phyloP scores from a whole-genome alignment of 192 early-diverging fungal genomes.

The Glomus cerebriforme region DNA sequence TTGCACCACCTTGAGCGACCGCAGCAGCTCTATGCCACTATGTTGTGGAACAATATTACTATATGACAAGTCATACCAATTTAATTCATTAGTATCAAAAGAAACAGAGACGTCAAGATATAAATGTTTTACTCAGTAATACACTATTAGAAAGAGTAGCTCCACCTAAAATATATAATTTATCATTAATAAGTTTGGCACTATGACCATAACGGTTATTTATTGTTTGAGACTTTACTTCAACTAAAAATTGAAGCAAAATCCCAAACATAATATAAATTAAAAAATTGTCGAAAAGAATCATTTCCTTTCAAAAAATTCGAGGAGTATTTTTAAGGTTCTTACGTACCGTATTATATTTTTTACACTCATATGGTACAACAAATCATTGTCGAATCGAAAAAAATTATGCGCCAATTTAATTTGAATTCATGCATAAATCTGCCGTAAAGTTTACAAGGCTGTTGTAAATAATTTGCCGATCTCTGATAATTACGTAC shows the following conservation, averaged over 20 bases:
- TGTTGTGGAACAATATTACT: background rate
- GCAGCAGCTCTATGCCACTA: background rate
- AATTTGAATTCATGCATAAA: no score
- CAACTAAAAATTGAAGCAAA: background rate
- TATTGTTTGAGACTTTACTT: background rate
- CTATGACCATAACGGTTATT: background rate
- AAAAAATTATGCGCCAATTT: no score
- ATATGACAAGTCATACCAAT: background rate
- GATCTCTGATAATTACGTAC: no score
- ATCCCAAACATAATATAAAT: background rate
- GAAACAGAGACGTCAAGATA: background rate
- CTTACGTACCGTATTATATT: no score
- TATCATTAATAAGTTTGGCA: background rate
- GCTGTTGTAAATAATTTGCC: no score
- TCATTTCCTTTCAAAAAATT: no score
- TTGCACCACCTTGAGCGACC: background rate
- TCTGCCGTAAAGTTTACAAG: no score
- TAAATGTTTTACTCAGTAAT: background rate
- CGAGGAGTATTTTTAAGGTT: no score
- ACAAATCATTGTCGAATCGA: no score
- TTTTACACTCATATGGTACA: no score
- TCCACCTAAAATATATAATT: background rate
- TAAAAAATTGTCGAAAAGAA: no score
- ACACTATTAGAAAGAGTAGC: no score
- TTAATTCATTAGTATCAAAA: background rate